Evolutionary conservation across 2,329 filamentous ascomycete species (phyloP).

Genomic region (Tricladium varicosporioides): DNA sequence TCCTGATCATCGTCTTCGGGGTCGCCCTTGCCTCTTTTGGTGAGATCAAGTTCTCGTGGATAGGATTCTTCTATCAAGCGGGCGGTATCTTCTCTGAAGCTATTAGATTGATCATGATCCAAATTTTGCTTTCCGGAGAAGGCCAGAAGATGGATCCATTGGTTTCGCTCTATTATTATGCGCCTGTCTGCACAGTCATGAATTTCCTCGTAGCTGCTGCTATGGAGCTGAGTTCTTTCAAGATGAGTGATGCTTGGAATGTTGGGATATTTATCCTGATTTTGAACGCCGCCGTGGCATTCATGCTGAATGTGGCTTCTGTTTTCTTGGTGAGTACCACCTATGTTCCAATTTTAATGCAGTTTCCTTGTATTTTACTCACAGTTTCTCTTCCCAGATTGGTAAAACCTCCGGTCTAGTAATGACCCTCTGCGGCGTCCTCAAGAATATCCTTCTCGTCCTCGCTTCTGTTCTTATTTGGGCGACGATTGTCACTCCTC

Average conservation of each 20-base stretch:
- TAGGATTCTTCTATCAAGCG: conserved; percentile 75
- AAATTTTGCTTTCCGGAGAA: conserved; percentile 65
- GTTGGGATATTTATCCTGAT: conserved; percentile 72
- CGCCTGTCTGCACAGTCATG: conserved; percentile 76
- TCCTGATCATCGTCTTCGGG: conserved; percentile 88
- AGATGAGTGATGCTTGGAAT: conserved; percentile 65
- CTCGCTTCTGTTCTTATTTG: conserved; percentile 76
- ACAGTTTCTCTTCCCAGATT: conserved; percentile 50
- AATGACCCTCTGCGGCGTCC: conserved; percentile 78
- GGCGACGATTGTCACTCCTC: conserved; percentile 68
- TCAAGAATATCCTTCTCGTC: conserved; percentile 83
- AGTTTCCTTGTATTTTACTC: neutral
- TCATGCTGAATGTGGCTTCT: conserved; percentile 77
- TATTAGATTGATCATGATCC: conserved; percentile 76
- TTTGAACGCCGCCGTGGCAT: conserved; percentile 72
- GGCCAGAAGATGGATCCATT: conserved; percentile 89
- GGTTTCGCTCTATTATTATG: conserved; percentile 88
- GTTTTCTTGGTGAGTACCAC: conserved; percentile 68
- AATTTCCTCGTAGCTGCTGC: conserved; percentile 70
- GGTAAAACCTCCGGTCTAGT: conserved; percentile 83
- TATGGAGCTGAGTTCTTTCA: conserved; percentile 67
- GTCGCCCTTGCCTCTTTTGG: conserved; percentile 90
- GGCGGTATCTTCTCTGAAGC: conserved; percentile 77
- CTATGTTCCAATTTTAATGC: no score
- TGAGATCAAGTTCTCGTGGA: conserved; percentile 85